Evolutionary conservation across 768 basidiomycete species (phyloP).

Genomic region (Arthromyces matolae): DNA sequence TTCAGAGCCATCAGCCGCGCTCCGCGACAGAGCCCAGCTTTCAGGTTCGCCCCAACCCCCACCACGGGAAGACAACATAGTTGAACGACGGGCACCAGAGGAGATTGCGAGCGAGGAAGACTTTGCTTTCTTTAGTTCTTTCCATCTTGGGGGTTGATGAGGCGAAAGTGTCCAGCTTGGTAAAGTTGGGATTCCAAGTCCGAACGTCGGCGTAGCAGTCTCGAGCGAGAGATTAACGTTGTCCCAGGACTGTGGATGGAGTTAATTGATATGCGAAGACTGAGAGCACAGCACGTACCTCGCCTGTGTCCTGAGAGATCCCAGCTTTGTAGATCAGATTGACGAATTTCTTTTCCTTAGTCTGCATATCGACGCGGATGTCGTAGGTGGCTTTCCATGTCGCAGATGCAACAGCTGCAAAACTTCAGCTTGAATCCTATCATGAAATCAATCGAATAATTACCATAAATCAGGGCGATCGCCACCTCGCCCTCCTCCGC

Average conservation of each 20-base stretch:
- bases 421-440: neutral
- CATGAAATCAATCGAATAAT: neutral
- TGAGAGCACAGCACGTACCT: constrained; percentile 25
- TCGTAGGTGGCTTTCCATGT: constrained; percentile 40
- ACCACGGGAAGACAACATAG: no score
- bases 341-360: constrained; percentile 34
- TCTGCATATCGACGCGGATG: constrained; percentile 39
- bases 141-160: no score
- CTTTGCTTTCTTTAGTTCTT: no score
- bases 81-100: no score
- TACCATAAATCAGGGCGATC: constrained; percentile 31
- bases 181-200: constrained; percentile 32
- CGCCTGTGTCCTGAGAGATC: constrained; percentile 40
- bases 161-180: constrained; percentile 35
- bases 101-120: no score
- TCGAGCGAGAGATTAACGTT: constrained; percentile 40
- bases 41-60: no score
- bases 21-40: no score
- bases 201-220: constrained; percentile 40
- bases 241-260: constrained; percentile 24
- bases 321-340: constrained; percentile 37
- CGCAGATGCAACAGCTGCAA: constrained; percentile 32
- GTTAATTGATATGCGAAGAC: neutral
- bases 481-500: constrained; percentile 25
- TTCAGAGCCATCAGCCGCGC: no score